Base-by-base conservation (phyloP, 2,329 filamentous ascomycete species). In the Cladosporium oxysporum region DNA sequence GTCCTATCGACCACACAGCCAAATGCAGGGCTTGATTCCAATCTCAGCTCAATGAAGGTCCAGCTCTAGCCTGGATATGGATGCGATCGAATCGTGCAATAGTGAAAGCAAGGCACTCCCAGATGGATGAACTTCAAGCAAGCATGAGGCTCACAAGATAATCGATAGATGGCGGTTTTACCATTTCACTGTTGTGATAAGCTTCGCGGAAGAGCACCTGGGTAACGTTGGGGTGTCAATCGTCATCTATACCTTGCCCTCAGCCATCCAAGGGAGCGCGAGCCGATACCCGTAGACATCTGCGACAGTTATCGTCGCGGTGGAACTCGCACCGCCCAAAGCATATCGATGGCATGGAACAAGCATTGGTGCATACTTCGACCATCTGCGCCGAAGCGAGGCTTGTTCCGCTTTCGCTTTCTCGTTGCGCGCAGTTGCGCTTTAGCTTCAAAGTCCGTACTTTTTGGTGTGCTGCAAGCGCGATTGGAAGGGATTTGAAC, bases 391-490 rank as follows among this genome's bases (percentile, higher is more conserved):
- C 41, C 41, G n/a, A 21, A 47, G 41, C 1, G 21, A 53, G 50
- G 23, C 50, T 55, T 18, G 52, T 55, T 33, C 52, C 52, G 52
- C 52, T 55, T 55, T 14, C 52, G 52, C 52, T 55, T 29, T 55
- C 52, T 29, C 3, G 52, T 55, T 55, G 16, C 52, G 50, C 50
- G 10, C 31, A 35, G 2, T 5, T 35, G 33, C 14, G 12, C 12
- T 35, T 11, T 16, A 35, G 11, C 33, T 35, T 35, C 33, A 35
- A 35, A 35, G 33, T 35, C 33, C 12, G 33, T 12, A 35, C 4
- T 12, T 2, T 4, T 10, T 5, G 11, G 2, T 4, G 12, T 4
- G 12, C 12, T 3, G 1, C 33, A 5, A 3, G 5, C 3, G 12
- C 5, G 5, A 12, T 5, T 14, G 33, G 12, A 35, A 11, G 12